These are phyloP conservation scores for Haplosporangium sp. DNA, from an alignment of 371 early-diverging fungal species.

Conservation along the genomic window DNA sequence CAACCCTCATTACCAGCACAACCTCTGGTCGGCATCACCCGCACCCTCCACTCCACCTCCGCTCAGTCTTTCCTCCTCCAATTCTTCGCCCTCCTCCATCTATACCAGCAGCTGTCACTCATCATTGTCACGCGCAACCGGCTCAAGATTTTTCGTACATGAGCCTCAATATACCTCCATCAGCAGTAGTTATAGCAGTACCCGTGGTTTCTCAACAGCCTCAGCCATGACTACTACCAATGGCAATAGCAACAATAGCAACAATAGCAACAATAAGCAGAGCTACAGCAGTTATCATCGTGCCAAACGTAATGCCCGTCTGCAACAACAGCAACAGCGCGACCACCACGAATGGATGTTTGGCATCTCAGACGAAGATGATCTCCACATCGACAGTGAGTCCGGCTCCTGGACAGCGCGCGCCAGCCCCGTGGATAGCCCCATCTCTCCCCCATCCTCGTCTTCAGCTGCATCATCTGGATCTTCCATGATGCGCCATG, in stretches of 20 bases:
- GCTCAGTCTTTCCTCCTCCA: constrained; percentile 61
- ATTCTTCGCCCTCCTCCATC: constrained; percentile 67
- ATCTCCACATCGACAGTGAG: not conserved
- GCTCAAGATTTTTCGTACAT: constrained; percentile 56
- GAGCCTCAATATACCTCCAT: constrained; percentile 10
- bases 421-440: constrained; percentile 9
- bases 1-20: constrained; percentile 52
- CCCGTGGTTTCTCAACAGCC: too few species aligned
- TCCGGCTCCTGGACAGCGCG: constrained; percentile 10
- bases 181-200: constrained; percentile 3
- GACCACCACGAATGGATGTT: constrained; percentile 43
- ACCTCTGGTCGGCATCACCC: constrained; percentile 27
- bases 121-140: constrained; percentile 61
- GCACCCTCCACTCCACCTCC: constrained; percentile 57
- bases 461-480: constrained; percentile 20
- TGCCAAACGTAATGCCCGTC: constrained; percentile 7
- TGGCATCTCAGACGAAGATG: constrained; percentile 39
- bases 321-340: constrained; percentile 32
- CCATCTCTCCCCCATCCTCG: constrained; percentile 4
- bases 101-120: constrained; percentile 54
- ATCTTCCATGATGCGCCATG: constrained; percentile 21
- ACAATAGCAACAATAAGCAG: constrained; percentile 7
- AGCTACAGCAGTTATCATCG: constrained; percentile 30
- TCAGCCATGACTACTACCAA: too few species aligned
- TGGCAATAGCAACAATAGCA: too few species aligned